A percentile compares a stretch with the other conserved stretches of the same genome.
phyloP scores from a whole-genome alignment of 129 eudicot genomes.

The Calendula officinalis region DNA sequence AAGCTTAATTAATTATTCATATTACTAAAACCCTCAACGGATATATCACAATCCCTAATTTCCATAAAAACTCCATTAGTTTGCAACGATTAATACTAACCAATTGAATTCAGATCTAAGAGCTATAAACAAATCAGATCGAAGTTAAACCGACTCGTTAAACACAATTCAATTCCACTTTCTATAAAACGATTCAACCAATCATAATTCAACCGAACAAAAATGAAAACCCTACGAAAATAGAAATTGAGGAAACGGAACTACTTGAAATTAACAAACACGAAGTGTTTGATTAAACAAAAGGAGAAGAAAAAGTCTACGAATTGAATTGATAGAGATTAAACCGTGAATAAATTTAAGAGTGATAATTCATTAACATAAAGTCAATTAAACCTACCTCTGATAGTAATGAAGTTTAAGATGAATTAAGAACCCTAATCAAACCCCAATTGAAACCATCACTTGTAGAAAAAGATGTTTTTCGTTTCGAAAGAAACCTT shows the following conservation, averaged over 20 bases:
- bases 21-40: constrained; percentile 30
- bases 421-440: constrained; percentile 30
- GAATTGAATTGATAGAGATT: constrained; percentile 12
- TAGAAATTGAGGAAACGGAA: constrained; percentile 14
- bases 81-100: constrained; percentile 16
- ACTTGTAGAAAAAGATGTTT: constrained; percentile 30
- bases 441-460: constrained; percentile 21
- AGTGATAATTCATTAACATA: constrained; percentile 6
- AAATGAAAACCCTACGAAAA: constrained; percentile 20
- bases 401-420: constrained; percentile 17
- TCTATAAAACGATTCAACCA: constrained; percentile 18
- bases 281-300: constrained; percentile 11
- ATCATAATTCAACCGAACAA: constrained; percentile 17
- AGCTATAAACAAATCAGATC: constrained; percentile 32
- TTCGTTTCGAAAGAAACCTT: constrained; percentile 35
- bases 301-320: constrained; percentile 5
- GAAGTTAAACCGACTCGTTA: constrained; percentile 16
- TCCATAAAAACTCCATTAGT: not conserved
- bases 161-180: constrained; percentile 33
- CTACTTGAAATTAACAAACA: constrained; percentile 4
- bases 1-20: constrained; percentile 6
- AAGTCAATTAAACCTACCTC: constrained; percentile 28
- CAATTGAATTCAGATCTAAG: constrained; percentile 50
- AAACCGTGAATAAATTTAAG: constrained; percentile 8
- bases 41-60: constrained; percentile 32